A percentile compares a stretch with the other conserved stretches of the same genome.
phyloP scores from a whole-genome alignment of 163 green algal species.

The Chlamydomonas reinhardtii region DNA sequence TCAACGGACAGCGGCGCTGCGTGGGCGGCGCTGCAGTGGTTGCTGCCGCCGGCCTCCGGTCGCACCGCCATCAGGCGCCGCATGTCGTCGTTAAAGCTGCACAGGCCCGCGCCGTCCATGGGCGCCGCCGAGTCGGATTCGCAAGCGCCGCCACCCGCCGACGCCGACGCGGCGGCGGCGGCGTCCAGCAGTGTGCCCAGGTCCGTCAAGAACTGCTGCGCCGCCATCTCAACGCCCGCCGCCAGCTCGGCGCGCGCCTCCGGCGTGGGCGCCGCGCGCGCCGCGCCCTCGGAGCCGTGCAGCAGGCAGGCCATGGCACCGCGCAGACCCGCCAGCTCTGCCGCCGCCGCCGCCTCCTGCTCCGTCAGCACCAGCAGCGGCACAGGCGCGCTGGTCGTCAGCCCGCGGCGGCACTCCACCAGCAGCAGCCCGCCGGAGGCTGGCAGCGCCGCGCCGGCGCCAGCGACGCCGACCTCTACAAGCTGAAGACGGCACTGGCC shows the following conservation, averaged over 20 bases:
- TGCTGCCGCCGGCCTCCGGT: neutral
- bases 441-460: neutral
- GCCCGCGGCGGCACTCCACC: conserved; percentile 32
- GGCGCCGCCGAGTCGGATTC: neutral
- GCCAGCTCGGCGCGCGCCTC: neutral
- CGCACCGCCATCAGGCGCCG: neutral
- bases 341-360: neutral
- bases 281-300: neutral
- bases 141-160: neutral
- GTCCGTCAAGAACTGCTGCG: conserved; percentile 40
- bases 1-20: neutral
- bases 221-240: conserved; percentile 36
- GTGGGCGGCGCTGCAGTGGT: neutral
- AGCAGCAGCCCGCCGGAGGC: conserved; percentile 25
- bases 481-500: neutral
- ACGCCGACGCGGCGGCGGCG: neutral
- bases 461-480: neutral
- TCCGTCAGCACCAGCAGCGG: conserved; percentile 44
- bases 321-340: conserved; percentile 23
- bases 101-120: neutral
- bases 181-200: conserved; percentile 34
- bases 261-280: neutral
- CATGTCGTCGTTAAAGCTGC: conserved; percentile 4
- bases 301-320: neutral
- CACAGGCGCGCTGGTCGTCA: conserved; percentile 10